Conservation (phyloP, 2,329 filamentous ascomycete genomes). For the Gliomastix tumulicola region DNA sequence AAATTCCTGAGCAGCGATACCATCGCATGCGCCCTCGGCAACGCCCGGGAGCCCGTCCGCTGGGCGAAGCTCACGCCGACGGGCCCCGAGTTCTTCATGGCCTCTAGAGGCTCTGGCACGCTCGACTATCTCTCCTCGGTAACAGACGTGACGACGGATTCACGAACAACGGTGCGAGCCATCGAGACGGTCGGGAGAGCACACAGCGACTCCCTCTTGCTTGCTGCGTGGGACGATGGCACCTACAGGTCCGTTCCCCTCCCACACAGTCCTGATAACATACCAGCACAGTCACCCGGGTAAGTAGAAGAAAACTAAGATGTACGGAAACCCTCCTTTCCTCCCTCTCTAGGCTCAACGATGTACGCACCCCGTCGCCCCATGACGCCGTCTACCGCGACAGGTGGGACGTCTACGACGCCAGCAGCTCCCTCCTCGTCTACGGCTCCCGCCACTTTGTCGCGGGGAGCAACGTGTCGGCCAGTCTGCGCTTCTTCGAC, state of each 20-base stretch:
- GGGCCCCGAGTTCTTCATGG: slow-evolving; percentile 28
- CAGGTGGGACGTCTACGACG: slow-evolving; percentile 38
- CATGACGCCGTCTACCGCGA: slow-evolving; percentile 45
- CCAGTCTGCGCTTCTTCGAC: slow-evolving; percentile 44
- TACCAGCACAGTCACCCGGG: no score
- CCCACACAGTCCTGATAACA: no score
- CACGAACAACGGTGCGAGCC: slow-evolving; percentile 32
- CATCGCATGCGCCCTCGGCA: slow-evolving; percentile 37
- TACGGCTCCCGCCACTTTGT: slow-evolving; percentile 45
- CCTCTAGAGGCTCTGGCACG: slow-evolving; percentile 8
- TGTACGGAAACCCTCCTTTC: background rate
- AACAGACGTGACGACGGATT: background rate
- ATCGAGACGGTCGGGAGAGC: slow-evolving; percentile 34
- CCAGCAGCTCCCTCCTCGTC: slow-evolving; percentile 38
- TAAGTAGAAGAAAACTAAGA: no score
- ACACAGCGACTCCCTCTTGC: slow-evolving; percentile 30
- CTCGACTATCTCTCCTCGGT: slow-evolving; percentile 3
- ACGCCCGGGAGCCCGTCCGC: slow-evolving; percentile 32
- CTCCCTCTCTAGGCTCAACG: slow-evolving; percentile 28
- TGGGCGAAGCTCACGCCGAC: slow-evolving; percentile 38
- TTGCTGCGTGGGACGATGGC: slow-evolving; percentile 48
- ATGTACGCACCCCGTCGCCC: slow-evolving; percentile 39
- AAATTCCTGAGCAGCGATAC: slow-evolving; percentile 39
- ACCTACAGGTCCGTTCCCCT: slow-evolving; percentile 26
- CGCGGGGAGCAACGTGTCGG: slow-evolving; percentile 34